Evolutionary conservation across 2,329 filamentous ascomycete genomes (phyloP), one percentile per base, ranked within the genome.

Genomic region (Botrytis tulipae): DNA sequence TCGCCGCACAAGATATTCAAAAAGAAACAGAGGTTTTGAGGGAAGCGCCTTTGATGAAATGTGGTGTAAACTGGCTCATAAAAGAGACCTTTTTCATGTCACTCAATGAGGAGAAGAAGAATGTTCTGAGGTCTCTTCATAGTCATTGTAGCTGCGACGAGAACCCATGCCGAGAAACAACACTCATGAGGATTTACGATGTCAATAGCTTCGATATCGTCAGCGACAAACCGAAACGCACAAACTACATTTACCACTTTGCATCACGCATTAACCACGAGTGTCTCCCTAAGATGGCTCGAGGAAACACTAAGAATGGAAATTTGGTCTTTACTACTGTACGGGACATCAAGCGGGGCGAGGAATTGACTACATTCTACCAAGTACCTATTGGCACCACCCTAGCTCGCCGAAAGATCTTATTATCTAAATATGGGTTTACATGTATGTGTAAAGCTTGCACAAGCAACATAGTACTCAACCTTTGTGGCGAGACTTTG

Each of bases 401-500:
- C 32, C 7, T 60, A 3, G 57, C 32, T 60, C 57, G 57, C 32
- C 8, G 57, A 35, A 37, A 60, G 32, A 5, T 60, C 2, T 60
- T 60, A 22, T 37, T 25, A 22, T 37, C 32, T 25, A 20, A 35
- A 35, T 60, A 60, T 37, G 57, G 57, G 37, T 60, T 60, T 25
- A 12, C 20, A 60, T 60, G 57, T 25, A 60, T 35, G 57, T 60
- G 32, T 6, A 60, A 37, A 4, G 32, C 29, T 37, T 60, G 32
- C 2, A 22, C 12, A 6, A 60, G 14, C 32, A 37, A 60, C 4
- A 60, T 37, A 14, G 10, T 35, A 22, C 22, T 61, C 7, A 61
- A 12, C 9, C 0, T 0, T 0, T 6, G 7, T 37, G 2, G 59
- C 9, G 35, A 25, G 5, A 6, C 4, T 25, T 16, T 16, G 59